Evolutionary conservation across 805 yeast genomes (phyloP), one percentile per base, ranked within the genome.

Genomic region (Starmerella sp.): DNA sequence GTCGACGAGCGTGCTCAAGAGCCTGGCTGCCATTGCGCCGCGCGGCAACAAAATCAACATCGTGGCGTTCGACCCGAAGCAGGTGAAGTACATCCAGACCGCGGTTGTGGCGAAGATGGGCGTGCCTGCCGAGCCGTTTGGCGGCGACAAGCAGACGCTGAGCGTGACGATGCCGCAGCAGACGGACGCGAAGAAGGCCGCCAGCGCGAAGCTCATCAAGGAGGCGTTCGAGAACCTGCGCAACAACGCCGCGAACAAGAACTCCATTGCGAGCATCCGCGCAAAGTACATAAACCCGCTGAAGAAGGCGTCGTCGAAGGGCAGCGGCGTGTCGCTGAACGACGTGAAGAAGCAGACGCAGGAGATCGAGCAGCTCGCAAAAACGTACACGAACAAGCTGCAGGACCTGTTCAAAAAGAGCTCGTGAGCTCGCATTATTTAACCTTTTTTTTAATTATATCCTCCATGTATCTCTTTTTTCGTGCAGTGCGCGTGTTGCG

Each of bases 61-160:
- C 35, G 79, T 91, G n/a, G 88, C 96, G 0, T 91, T 84, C 68
- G 96, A 91, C 64, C 95, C 95, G 6, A 76, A 75, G 51, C 77
- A 86, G 60, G 76, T 80, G 41, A 84, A 86, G 62, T 75, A 78
- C 57, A 78, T 91, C 32, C 76, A 84, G 32, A 81, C 88, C 52
- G 76, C 90, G 0, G 81, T 91, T 17, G 67, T 87, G 57, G 83
- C 78, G 1, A 75, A 79, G 9, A 70, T 86, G 66, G 85, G 86
- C 63, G 69, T 91, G 74, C 87, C 83, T 57, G 95, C 97, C 0
- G 90, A 84, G 65, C 75, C 74, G 28, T 90, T 87, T 56, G 79
- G 86, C 1, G 73, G 78, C 53, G 85, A 84, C 66, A 81, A 82
- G 36, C 95, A 84, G 68, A 75, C 83, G 35, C 72, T 91, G 63